Conservation (phyloP, 2,329 filamentous ascomycete genomes). For the Microdochium nivale region DNA sequence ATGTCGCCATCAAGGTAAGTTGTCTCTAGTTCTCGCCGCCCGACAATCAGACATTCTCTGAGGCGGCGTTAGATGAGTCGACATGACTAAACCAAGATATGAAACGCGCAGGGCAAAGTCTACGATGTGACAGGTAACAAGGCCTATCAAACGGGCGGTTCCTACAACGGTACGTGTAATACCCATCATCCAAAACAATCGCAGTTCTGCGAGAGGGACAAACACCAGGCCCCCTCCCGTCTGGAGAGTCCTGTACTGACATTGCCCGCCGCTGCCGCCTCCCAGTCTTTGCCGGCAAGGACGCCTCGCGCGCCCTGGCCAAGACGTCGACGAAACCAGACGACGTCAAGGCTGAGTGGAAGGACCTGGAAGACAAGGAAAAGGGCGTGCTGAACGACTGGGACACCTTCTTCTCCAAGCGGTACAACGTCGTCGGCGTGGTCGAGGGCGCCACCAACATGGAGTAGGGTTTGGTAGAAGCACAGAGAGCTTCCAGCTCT, state of each 20-base stretch:
- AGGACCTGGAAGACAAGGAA: conserved; percentile 75
- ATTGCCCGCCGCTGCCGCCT: too few species aligned
- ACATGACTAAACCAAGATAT: conserved; percentile 37
- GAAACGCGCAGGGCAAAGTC: conserved; percentile 63
- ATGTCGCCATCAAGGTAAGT: conserved; percentile 60
- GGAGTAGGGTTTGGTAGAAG: too few species aligned
- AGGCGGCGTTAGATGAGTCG: conserved; percentile 21
- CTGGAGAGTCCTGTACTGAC: too few species aligned
- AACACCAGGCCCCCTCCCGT: not conserved
- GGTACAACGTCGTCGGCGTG: conserved; percentile 81
- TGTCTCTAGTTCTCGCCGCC: too few species aligned
- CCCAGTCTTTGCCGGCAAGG: conserved; percentile 89
- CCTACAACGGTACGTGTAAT: conserved; percentile 66
- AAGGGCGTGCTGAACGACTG: conserved; percentile 82
- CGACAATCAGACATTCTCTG: not conserved
- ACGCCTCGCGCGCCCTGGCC: conserved; percentile 85
- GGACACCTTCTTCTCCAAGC: conserved; percentile 92
- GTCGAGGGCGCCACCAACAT: conserved; percentile 53
- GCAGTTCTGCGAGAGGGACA: too few species aligned
- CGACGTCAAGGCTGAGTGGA: conserved; percentile 76
- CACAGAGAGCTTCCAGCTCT: not conserved
- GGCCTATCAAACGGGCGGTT: conserved; percentile 72
- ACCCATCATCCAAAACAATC: not conserved
- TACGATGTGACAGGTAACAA: conserved; percentile 92
- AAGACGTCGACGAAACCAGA: conserved; percentile 79